Evolutionary conservation across 257 asterid species (phyloP), one percentile per base, ranked within the genome.

Genomic region (Capsicum pubescens): DNA sequence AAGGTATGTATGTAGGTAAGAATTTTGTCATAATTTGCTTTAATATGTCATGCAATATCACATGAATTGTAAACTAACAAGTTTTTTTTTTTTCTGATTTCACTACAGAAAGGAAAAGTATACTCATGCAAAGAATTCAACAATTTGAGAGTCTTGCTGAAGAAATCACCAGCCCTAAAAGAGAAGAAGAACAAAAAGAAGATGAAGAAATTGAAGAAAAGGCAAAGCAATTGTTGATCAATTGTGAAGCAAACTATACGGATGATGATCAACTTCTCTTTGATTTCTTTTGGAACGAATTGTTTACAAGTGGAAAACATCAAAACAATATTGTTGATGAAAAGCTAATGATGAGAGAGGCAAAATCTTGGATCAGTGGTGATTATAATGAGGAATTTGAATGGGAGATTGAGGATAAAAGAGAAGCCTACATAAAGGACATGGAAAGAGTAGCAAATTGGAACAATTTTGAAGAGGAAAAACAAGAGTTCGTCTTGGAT

Each of bases 381-480:
- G 88, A 84, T 50, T 67, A 46, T n/a, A 84, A 81, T 3, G 94
- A 88, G 58, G 79, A 81, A 1, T 91, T 88, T 61, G 91, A 93
- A 36, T 91, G 94, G 95, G 96, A 86, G 78, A 59, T 68, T 76
- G 83, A 86, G 85, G 88, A 86, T 32, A 88, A 86, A 21, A 91
- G 89, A 63, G 90, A 74, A 56, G 88, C 88, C 6, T 91, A 84
- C 84, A 85, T 92, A 55, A 84, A 77, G 81, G 98, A 91, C 11
- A 90, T 93, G 92, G 98, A 93, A 84, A 89, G 71, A 79, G 70
- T 87, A n/a, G 74, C 61, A 81, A 84, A 83, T 58, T 92, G 97
- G 97, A 85, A 85, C 83, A 86, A 84, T 32, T 91, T 88, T 68
- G 72, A 83, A 13, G 90, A 89, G 76, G 97, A 92, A 55, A 84